Evolutionary conservation across 768 basidiomycete species (phyloP), one percentile per base, ranked within the genome.

Genomic region (Rhodotorula babjevae): DNA sequence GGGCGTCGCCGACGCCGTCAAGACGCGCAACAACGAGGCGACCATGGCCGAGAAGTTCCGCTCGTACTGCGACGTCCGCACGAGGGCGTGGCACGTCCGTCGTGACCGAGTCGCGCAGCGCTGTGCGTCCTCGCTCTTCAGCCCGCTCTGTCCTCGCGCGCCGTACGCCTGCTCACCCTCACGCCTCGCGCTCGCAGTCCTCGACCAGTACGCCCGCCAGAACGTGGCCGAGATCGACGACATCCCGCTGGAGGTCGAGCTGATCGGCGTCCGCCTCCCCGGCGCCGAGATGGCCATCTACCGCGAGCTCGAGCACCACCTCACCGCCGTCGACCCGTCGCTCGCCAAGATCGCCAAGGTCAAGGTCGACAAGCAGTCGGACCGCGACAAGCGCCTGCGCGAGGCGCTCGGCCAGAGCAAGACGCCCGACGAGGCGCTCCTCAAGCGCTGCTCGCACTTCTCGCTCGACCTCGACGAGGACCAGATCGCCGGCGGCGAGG

Each of bases 191-290:
- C 10, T n/a, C 3, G n/a, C 65, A 76, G 80, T 80, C 79, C 66
- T 80, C 65, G 75, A 69, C 76, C 73, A 72, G 55, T 82, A 81
- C 76, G 81, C 81, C 27, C 77, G 81, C 50, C 81, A 96, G 89
- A 96, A 96, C 78, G 88, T 94, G 63, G 93, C 94, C 16, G 94
- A 97, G 82, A 97, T 96, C 67, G 93, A 93, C 71, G 94, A 97
- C 82, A 97, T 97, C 68, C 90, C 90, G 3, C 91, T 88, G 82
- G 85, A 85, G 0, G 85, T 84, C 70, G 83, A 89, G 67, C 82
- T 88, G 42, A 84, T 88, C 75, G 83, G 84, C 40, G 86, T 95
- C 56, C 78, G 78, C 27, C 87, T 95, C 16, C 93, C 94, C 21
- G 92, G 93, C 12, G 92, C 94, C 0, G 94, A 96, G 58, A 70